These are phyloP conservation scores for Cladosporium sp. DNA, from an alignment of 2,329 filamentous ascomycete genomes.

Conservation along the genomic window DNA sequence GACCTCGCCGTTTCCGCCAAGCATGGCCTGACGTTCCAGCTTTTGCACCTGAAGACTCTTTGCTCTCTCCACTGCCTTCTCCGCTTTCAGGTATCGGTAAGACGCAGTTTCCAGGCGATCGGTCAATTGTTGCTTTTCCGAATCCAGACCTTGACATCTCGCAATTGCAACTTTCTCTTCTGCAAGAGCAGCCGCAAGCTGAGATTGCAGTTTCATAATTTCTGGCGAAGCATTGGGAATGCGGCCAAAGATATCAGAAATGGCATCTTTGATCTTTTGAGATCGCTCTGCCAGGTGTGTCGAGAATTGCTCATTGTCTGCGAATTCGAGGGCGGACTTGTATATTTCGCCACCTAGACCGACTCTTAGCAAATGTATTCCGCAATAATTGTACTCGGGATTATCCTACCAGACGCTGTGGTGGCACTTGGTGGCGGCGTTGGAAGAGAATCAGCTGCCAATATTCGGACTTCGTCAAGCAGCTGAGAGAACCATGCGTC, in stretches of 20 bases:
- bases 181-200: conserved; percentile 70
- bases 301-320: conserved; percentile 62
- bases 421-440: conserved; percentile 27
- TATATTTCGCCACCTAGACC: conserved; percentile 38
- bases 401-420: conserved; percentile 27
- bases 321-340: conserved; percentile 51
- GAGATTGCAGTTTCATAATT: conserved; percentile 66
- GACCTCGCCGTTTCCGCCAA: conserved; percentile 53
- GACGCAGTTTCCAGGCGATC: conserved; percentile 86
- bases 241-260: conserved; percentile 62
- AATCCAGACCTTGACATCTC: conserved; percentile 68
- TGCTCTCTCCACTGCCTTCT: conserved; percentile 86
- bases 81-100: conserved; percentile 86
- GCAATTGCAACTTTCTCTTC: conserved; percentile 76
- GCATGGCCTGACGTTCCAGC: conserved; percentile 81
- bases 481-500: conserved; percentile 90
- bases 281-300: conserved; percentile 74
- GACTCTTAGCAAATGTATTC: conserved; percentile 27
- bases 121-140: conserved; percentile 79
- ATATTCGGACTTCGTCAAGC: conserved; percentile 46
- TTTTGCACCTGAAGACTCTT: conserved; percentile 89
- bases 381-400: conserved; percentile 19
- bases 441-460: conserved; percentile 35
- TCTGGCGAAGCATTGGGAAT: conserved; percentile 58
- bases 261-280: conserved; percentile 69